phyloP scores from a whole-genome alignment of 352 stramenopile genomes.

The Globisporangium apiculatum region DNA sequence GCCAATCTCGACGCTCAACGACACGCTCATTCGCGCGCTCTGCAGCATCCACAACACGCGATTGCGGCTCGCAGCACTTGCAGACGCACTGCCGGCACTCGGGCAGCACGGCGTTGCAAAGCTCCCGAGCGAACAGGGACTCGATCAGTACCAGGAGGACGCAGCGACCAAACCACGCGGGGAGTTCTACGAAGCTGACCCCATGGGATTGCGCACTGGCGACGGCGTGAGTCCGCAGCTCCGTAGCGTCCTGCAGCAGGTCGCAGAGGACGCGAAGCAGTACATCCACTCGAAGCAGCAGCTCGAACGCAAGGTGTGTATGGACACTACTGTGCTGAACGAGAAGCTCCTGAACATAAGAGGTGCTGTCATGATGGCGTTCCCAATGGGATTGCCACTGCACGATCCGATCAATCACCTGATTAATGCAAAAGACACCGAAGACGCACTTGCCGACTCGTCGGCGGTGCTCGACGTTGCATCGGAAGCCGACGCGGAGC shows the following conservation, averaged over 20 bases:
- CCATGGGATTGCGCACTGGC: conserved; percentile 78
- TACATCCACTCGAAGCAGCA: conserved; percentile 66
- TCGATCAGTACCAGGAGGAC: conserved; percentile 82
- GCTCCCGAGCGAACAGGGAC: conserved; percentile 66
- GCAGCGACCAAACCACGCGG: conserved; percentile 43
- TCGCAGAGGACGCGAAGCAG: conserved; percentile 68
- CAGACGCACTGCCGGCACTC: conserved; percentile 71
- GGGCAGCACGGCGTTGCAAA: conserved; percentile 85
- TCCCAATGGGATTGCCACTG: conserved; percentile 91
- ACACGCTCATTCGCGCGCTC: conserved; percentile 80
- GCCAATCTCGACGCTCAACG: conserved; percentile 60
- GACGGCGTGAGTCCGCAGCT: conserved; percentile 85
- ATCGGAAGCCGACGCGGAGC: conserved; percentile 75
- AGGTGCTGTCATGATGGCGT: conserved; percentile 91
- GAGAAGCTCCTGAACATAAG: conserved; percentile 93
- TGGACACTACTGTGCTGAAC: conserved; percentile 56
- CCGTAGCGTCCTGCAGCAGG: conserved; percentile 61
- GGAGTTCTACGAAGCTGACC: conserved; percentile 83
- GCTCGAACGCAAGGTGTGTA: conserved; percentile 50
- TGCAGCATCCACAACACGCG: conserved; percentile 81
- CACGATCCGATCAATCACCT: conserved; percentile 85
- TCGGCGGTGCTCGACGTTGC: conserved; percentile 74
- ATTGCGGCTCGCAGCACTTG: conserved; percentile 60
- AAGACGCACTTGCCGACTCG: conserved; percentile 55
- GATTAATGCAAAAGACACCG: conserved; percentile 62